Evolutionary conservation across 495 filamentous ascomycete species (phyloP).

Genomic region (Neurospora tetrasperma): DNA sequence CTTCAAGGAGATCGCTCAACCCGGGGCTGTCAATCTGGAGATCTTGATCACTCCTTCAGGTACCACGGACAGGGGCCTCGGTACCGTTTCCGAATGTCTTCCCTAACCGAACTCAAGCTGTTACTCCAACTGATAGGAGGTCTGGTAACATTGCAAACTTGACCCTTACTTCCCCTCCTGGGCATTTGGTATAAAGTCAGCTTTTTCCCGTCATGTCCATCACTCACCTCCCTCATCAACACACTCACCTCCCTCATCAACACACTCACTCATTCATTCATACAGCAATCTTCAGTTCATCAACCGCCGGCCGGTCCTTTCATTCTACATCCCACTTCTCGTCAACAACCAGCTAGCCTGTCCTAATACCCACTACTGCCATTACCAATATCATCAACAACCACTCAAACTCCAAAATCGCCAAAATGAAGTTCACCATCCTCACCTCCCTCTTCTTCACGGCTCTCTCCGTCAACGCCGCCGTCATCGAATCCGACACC

Average conservation of each 20-base stretch:
- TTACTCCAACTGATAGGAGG: neutral
- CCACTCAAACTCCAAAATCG: neutral
- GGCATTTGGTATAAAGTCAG: neutral
- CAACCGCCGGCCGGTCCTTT: conserved; percentile 4
- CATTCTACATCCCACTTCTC: neutral
- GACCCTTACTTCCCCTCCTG: too few species aligned
- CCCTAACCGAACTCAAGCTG: neutral
- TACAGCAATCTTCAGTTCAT: neutral
- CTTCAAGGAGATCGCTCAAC: neutral
- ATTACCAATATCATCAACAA: conserved; percentile 2
- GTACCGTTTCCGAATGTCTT: neutral
- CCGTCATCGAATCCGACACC: conserved; percentile 9
- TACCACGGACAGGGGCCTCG: neutral
- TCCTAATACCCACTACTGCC: conserved; percentile 5
- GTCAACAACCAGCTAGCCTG: neutral
- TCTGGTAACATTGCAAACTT: too few species aligned
- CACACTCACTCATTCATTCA: neutral
- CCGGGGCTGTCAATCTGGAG: neutral
- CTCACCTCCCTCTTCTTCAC: conserved; percentile 7
- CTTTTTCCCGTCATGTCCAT: neutral
- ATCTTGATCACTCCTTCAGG: neutral
- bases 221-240: neutral
- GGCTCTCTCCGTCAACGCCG: conserved; percentile 2
- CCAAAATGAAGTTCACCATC: conserved; percentile 14
- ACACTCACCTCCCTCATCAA: neutral